A percentile compares a stretch with the other conserved stretches of the same genome.
Conservation (phyloP, 208 protist genomes). For the Trypanosoma vivax region DNA sequence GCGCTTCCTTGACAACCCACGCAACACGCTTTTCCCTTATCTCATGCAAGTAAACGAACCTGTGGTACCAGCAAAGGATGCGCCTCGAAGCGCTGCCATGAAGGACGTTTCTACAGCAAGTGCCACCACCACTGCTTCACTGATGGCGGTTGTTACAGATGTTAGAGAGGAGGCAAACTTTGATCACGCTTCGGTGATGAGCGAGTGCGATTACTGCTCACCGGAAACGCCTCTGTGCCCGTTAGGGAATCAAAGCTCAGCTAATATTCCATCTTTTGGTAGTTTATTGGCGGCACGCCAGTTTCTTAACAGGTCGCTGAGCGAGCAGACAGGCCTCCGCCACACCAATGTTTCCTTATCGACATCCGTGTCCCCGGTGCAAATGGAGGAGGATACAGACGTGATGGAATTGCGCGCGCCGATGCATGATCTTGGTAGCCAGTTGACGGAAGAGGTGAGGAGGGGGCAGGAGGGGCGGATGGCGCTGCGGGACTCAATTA, state of each 20-base stretch:
- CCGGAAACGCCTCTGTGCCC: conserved; percentile 30
- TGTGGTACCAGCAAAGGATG: neutral
- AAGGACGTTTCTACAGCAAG: neutral
- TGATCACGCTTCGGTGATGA: conserved; percentile 37
- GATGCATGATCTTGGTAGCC: neutral
- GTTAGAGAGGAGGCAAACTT: conserved; percentile 34
- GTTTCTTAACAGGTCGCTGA: neutral
- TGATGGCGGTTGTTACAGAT: conserved; percentile 28
- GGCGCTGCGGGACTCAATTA: neutral
- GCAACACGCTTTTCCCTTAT: conserved; percentile 37
- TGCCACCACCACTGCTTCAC: neutral
- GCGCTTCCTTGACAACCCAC: conserved; percentile 55
- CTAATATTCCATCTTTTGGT: no score
- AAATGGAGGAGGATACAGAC: conserved; percentile 9
- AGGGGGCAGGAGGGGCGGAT: conserved; percentile 3
- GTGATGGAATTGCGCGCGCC: conserved; percentile 5
- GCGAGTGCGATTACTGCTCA: conserved; percentile 26
- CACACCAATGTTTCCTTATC: neutral
- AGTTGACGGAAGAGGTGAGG: neutral
- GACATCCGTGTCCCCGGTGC: neutral
- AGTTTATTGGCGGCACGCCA: no score
- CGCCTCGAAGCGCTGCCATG: neutral
- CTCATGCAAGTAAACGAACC: conserved; percentile 18
- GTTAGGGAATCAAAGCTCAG: conserved; percentile 7
- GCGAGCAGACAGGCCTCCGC: neutral